phyloP scores from a whole-genome alignment of 2,329 filamentous ascomycete species.

The Aspergillus pseudoviridinutans region DNA sequence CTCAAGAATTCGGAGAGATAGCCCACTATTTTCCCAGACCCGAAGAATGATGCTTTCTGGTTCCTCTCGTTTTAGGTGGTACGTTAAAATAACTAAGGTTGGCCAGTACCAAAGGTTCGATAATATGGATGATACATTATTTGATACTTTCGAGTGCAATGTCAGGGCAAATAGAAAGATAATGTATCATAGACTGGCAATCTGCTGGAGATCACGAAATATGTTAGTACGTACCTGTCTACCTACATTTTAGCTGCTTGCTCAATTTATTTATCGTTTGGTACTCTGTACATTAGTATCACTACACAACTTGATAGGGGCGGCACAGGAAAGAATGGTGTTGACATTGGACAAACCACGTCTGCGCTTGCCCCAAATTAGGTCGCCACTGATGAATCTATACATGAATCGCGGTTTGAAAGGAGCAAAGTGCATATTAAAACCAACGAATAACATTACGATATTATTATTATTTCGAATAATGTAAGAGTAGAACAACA shows the following conservation, averaged over 20 bases:
- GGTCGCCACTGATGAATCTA: slow-evolving; percentile 8
- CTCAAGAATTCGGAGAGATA: slow-evolving; percentile 7
- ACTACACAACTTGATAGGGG: slow-evolving; percentile 10
- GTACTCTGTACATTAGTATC: background rate
- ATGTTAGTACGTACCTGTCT: background rate
- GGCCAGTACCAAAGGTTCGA: background rate
- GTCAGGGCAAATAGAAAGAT: background rate
- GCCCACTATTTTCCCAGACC: slow-evolving; percentile 6
- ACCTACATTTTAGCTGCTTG: background rate
- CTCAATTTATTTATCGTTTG: background rate
- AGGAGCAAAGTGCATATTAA: background rate
- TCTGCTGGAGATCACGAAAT: background rate
- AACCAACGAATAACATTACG: background rate
- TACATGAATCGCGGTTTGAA: background rate
- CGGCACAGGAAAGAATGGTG: slow-evolving; percentile 8
- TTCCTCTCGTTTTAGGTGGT: slow-evolving; percentile 4
- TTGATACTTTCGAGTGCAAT: background rate
- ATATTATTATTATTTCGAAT: background rate
- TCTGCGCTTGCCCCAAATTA: slow-evolving; percentile 2
- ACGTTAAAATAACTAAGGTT: slow-evolving; percentile 1
- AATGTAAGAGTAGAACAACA: background rate
- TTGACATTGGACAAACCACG: slow-evolving; percentile 6
- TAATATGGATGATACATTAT: background rate
- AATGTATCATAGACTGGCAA: background rate
- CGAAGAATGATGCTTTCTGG: slow-evolving; percentile 14